Evolutionary conservation across 2,329 filamentous ascomycete species (phyloP), one percentile per base, ranked within the genome.

Genomic region (Aspergillus ustus): DNA sequence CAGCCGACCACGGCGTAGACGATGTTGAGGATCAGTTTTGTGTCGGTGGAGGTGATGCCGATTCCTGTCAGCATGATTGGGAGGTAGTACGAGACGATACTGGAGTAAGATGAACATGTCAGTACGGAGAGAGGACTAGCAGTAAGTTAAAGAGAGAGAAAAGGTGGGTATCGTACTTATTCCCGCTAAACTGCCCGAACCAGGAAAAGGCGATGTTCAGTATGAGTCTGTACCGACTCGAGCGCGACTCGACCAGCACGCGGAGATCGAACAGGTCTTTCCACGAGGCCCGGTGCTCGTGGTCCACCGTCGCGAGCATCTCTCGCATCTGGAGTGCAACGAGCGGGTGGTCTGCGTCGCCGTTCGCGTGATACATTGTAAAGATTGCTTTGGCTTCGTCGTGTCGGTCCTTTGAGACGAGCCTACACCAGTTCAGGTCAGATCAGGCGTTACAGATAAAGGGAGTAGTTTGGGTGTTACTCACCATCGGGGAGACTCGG

Each of bases 321-420:
- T 81, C 77, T 20, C 72, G 72, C 73, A 81, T 78, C 57, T 81
- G 75, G 7, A 80, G 70, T 1, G 68, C 65, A 0, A 81, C 79
- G 1, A 82, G 73, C 2, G 83, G 74, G 68, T 89, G 84, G 69
- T 84, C 79, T 59, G 70, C 75, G 68, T 88, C 80, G 46, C 87
- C 87, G 22, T 87, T 86, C 37, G 84, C 86, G 68, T 91, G 89
- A 67, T 88, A 87, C 68, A 86, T 85, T 57, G 84, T 82, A 13
- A 91, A 80, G 8, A 89, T 83, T 2, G 79, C 75, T 9, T 88
- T 80, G 2, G 88, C 89, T 68, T 89, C 83, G 19, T 87, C 85
- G 61, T 85, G 80, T 6, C 63, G 60, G 19, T 67, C 63, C 15
- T 67, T 61, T 11, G 66, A 63, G n/a, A 69, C 63, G 9, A 69